Evolutionary conservation across 2,329 filamentous ascomycete species (phyloP).

Genomic region (Hypoxylon sp.): DNA sequence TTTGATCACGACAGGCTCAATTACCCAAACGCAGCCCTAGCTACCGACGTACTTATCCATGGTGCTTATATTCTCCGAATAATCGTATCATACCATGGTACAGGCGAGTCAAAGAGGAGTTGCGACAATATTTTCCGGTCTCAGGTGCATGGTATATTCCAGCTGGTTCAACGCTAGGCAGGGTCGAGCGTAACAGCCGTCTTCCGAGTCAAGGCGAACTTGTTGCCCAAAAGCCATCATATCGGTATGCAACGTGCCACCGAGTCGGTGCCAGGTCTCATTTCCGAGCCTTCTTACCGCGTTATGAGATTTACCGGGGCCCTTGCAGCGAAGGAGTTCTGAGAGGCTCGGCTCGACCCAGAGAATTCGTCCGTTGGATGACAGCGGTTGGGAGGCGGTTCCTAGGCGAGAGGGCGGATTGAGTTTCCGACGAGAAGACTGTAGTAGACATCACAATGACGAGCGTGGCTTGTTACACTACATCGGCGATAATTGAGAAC

Average conservation of each 20-base stretch:
- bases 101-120: slow-evolving; percentile 1
- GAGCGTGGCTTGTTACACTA: slow-evolving; percentile 17
- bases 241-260: slow-evolving; percentile 31
- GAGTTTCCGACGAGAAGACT: slow-evolving; percentile 19
- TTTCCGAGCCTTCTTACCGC: slow-evolving; percentile 1
- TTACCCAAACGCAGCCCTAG: not conserved
- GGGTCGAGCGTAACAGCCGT: slow-evolving; percentile 16
- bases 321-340: slow-evolving; percentile 7
- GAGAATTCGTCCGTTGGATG: not conserved
- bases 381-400: slow-evolving; percentile 5
- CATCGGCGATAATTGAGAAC: slow-evolving; percentile 10
- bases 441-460: slow-evolving; percentile 19
- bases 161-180: slow-evolving; percentile 12
- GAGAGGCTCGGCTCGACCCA: slow-evolving; percentile 3
- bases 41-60: slow-evolving; percentile 8
- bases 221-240: slow-evolving; percentile 26
- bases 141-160: slow-evolving; percentile 6
- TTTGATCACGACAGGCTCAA: not conserved
- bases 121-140: slow-evolving; percentile 14
- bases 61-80: slow-evolving; percentile 19
- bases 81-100: slow-evolving; percentile 9
- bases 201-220: slow-evolving; percentile 15
- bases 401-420: slow-evolving; percentile 21
- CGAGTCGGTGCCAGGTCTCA: slow-evolving; percentile 7
- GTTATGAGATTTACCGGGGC: slow-evolving; percentile 1